Evolutionary conservation across 2,329 filamentous ascomycete genomes (phyloP), one percentile per base, ranked within the genome.

Genomic region (Apiospora kogelbergensis): DNA sequence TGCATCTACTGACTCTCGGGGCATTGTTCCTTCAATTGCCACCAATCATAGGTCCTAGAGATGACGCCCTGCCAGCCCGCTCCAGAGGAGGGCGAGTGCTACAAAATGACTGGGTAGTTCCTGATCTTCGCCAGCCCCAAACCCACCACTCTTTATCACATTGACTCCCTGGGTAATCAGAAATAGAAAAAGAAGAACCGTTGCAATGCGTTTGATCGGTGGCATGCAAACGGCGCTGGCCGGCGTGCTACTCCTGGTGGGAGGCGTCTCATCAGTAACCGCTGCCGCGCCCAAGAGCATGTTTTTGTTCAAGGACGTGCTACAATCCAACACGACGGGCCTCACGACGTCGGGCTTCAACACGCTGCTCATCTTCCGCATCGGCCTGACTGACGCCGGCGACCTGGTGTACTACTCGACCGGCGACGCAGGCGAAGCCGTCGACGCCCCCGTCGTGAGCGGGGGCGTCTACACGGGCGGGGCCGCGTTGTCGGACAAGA

Each of bases 401-500:
- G 80, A 80, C 69, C 82, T 84, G 63, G 83, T 79, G 74, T 84
- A 84, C 72, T 84, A 84, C 73, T 84, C 80, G 6, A 82, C 63
- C 4, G 63, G 63, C 3, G 37, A 80, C 70, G 81, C 80, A 0
- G 76, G 78, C 0, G 80, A 79, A 0, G 80, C 77, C 71, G 72
- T 72, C 6, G 80, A 81, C 66, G 74, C 78, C 4, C 74, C 81
- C 15, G 70, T 81, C 37, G 81, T 81, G 1, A 79, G 79, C 10
- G 73, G 76, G 41, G 80, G 81, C 24, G 73, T 80, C 41, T 87
- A 87, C 69, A 80, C 85, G 7, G 85, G 84, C 15, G 82, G 84
- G 66, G 79, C 78, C 9, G 82, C 80, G n/a, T 80, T 87, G 9
- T 81, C 84, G 30, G 79, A 81, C 30, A 85, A 86, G 73, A 75